Base-by-base conservation (phyloP, 2,329 filamentous ascomycete species). In the Verticillium isaacii region DNA sequence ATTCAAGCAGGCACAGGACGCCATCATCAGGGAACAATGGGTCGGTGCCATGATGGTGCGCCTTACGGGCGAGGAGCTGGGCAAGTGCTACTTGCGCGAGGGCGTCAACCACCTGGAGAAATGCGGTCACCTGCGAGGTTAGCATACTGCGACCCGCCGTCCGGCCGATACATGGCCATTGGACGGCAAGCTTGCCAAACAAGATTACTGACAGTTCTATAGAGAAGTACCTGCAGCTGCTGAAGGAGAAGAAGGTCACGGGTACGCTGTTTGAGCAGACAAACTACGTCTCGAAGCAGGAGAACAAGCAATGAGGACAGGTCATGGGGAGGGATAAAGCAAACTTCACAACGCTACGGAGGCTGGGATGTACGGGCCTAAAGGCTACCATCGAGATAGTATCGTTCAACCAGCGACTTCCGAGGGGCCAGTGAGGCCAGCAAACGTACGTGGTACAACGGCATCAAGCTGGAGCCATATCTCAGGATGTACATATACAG, bases 51-150 rank as follows among this genome's bases (percentile, higher is more conserved):
- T 95, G 91, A 95, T 93, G 91, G 90, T 89, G 62, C 84, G 91
- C 64, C 79, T 95, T 66, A 90, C 95, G 61, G 82, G 90, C 66
- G 89, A 94, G 75, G 91, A 95, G 81, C 81, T 95, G 80, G 84
- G 88, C 77, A 94, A 92, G 80, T 95, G 91, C 82, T 95, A 95
- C 78, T 86, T 87, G 77, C 83, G 86, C 68, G 90, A 95, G 78
- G 92, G 91, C 61, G 90, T 93, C 67, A 95, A 95, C 77, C 91
- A 95, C 75, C 78, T 95, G 75, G 91, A 94, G 83, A 95, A 94
- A 80, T 95, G 91, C 76, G 91, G 90, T 67, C 81, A 85, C 70
- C 76, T 94, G 77, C 84, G 91, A 89, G 91, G 91, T 95, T 75
- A 82, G 89, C 80, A 58, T 58, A 56, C 60, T 56, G 39, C 56